Base-by-base conservation (phyloP, 306 rosid genomes). In the Lagenaria siceraria region DNA sequence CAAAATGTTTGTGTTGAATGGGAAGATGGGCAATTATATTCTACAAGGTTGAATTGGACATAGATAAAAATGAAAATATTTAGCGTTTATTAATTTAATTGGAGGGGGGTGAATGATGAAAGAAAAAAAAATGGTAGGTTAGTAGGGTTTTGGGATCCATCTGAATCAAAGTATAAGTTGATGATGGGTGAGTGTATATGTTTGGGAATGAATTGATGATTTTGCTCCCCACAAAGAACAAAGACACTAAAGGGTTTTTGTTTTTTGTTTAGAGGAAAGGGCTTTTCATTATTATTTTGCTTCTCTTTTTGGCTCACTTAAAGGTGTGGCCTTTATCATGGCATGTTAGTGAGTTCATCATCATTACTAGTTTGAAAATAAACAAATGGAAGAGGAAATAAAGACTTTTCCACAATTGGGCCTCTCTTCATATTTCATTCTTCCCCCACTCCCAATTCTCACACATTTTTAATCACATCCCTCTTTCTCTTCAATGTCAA, bases 141-240 rank as follows among this genome's bases (percentile, higher is more conserved):
- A 63, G 24, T 21, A 25, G 51, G 80, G 80, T 83, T 78, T 83
- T 89, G 87, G 82, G 96, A 80, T 69, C 85, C 38, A 84, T 93
- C 89, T 84, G 82, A 78, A 83, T 89, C 89, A 78, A 75, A 81
- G 88, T 83, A 90, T 83, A 35, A 87, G 83, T 85, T 84, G 78
- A 94, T 91, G 90, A 91, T 88, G 82, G 81, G 84, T 90, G 62
- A 77, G 59, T 71, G 87, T 49, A 43, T 43, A 86, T 87, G 94
- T 86, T 85, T 85, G 86, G 83, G 84, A 81, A 89, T 87, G 84
- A 81, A 89, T 87, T 85, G 89, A 89, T 85, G 89, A 89, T 87
- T 87, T 87, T 89, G 93, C 66, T 87, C 97, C 98, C 97, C 96
- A 94, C 96, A 91, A 83, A 77, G 83, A 86, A 79, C 82, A 85